Base-by-base conservation (phyloP, 225 moss, liverwort and hornwort species). In the Pseudisothecium myosuroides region DNA sequence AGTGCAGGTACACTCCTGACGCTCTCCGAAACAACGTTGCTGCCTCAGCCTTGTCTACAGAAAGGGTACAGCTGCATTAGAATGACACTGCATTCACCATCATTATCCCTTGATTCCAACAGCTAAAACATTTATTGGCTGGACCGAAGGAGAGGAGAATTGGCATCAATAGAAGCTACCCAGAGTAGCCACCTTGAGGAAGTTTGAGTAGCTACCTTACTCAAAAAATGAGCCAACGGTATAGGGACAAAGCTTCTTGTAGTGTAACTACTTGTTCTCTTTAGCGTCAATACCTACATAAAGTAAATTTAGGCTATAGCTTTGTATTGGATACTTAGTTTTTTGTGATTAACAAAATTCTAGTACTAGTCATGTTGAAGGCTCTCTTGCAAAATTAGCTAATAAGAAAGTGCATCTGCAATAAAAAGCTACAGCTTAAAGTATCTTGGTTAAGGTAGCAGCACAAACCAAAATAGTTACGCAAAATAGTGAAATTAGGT, bases 1-100 rank as follows among this genome's bases (percentile, higher is more conserved):
- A 92, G 83, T 98, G 97, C 90, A 93, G 90, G 90, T 96, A 98
- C 78, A 98, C 94, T 49, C 98, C 98, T 39, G 97, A 95, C n/a
- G 97, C 98, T 89, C 95, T 93, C 85, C 98, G 93, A 83, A 98
- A 98, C 83, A 95, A 85, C 29, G 96, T 95, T 60, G 92, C 90
- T 84, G 92, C 89, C 87, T 89, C 92, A 69, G 81, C 92, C 89
- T 92, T 92, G 89, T 87, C 90, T 92, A 84, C 64, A 76, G 22
- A 76, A 52, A 76, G 11, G n/a, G 2, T 66, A 54, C n/a, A 20
- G 49, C 50, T 67, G 39, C 54, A 2, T 83, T 67, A 54, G 64
- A 83, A 54, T 61, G 59, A 8, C 59, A 80, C 59, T 59, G 59
- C 41, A 28, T 59, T 56, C 26, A 55, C 26, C 55, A 37, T n/a